These are phyloP conservation scores for Picochlorum sp. DNA, from an alignment of 139 green algal species.

Conservation along the genomic window DNA sequence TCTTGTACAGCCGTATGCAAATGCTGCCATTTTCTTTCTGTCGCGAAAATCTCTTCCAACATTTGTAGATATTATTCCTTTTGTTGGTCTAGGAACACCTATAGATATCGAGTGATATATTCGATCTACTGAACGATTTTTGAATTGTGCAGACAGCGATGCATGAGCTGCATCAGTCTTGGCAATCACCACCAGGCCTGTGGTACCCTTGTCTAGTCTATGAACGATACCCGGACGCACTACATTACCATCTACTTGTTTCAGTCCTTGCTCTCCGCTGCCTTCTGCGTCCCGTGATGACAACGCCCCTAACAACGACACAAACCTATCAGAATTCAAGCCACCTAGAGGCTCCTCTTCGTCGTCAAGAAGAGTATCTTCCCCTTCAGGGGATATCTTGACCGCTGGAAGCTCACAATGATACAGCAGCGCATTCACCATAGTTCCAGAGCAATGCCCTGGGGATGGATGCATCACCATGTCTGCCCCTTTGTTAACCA, in stretches of 20 bases:
- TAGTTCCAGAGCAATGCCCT: slow-evolving; percentile 70
- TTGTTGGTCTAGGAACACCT: slow-evolving; percentile 19
- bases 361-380: not conserved
- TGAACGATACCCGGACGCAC: slow-evolving; percentile 96
- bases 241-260: not conserved
- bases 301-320: not conserved
- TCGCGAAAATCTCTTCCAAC: slow-evolving; percentile 56
- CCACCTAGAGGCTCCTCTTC: not conserved
- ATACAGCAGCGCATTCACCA: slow-evolving; percentile 95
- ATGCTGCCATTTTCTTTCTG: slow-evolving; percentile 64
- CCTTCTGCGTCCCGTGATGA: slow-evolving; percentile 1
- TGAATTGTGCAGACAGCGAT: slow-evolving; percentile 62
- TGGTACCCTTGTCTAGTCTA: slow-evolving; percentile 88
- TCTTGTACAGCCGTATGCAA: slow-evolving; percentile 29
- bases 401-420: slow-evolving; percentile 64
- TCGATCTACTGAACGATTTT: slow-evolving; percentile 56
- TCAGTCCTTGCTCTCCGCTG: not conserved
- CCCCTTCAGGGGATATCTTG: not conserved
- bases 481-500: slow-evolving; percentile 85
- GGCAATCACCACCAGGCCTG: slow-evolving; percentile 85
- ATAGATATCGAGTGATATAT: slow-evolving; percentile 55
- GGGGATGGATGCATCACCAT: slow-evolving; percentile 86
- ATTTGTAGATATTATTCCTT: slow-evolving; percentile 56
- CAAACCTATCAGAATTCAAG: not conserved
- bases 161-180: slow-evolving; percentile 44